Evolutionary conservation across 257 asterid species (phyloP).

Genomic region (Fraxinus pennsylvanica): DNA sequence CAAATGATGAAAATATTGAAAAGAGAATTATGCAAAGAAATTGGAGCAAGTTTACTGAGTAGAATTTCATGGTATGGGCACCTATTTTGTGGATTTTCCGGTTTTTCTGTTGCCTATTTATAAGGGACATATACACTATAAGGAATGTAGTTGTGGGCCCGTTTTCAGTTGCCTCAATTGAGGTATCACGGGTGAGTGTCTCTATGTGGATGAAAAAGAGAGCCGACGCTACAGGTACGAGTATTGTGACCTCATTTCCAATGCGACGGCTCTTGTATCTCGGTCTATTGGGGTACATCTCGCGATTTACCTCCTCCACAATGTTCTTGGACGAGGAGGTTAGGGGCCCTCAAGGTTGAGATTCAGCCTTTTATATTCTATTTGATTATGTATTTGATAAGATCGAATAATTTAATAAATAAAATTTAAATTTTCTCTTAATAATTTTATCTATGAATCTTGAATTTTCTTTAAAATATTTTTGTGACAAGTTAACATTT

Average conservation of each 20-base stretch:
- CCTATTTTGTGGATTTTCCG: background rate
- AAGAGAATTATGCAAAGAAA: conserved; percentile 20
- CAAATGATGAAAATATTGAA: conserved; percentile 26
- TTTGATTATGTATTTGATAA: too few relatives aligned
- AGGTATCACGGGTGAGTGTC: background rate
- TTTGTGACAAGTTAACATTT: too few relatives aligned
- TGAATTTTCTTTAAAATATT: too few relatives aligned
- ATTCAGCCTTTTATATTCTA: too few relatives aligned
- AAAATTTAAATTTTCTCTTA: too few relatives aligned
- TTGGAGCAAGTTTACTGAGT: conserved; percentile 8
- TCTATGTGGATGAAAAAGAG: background rate
- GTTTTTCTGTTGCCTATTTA: background rate
- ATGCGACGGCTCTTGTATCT: too few relatives aligned
- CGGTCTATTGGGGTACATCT: too few relatives aligned
- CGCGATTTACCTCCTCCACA: too few relatives aligned
- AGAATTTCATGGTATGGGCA: conserved; percentile 31
- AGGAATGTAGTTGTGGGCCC: conserved; percentile 9
- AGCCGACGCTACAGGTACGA: background rate
- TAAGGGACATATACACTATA: background rate
- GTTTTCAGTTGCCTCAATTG: background rate
- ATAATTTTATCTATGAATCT: too few relatives aligned
- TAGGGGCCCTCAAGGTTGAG: too few relatives aligned
- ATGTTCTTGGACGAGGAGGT: too few relatives aligned
- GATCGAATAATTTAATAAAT: too few relatives aligned
- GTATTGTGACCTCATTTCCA: background rate